A percentile compares a stretch with the other conserved stretches of the same genome.
Conservation (phyloP, 352 stramenopile species). For the Halophytophthora batemanensis region DNA sequence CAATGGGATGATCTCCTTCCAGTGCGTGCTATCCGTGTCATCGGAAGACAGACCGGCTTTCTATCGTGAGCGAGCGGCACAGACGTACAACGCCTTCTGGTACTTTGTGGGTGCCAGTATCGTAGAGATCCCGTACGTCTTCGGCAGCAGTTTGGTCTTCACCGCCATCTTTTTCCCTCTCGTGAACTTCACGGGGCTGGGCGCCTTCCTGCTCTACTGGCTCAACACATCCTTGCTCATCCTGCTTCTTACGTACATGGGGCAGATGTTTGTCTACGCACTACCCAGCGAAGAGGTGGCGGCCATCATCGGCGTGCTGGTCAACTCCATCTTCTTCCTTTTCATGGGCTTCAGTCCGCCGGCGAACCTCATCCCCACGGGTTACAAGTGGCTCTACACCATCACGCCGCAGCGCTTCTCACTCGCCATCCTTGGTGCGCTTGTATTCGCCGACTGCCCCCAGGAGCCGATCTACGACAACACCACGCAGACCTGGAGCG, state of each 20-base stretch:
- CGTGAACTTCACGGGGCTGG: slow-evolving; percentile 34
- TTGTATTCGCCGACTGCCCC: slow-evolving; percentile 32
- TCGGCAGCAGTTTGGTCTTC: slow-evolving; percentile 36
- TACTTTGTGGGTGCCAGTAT: slow-evolving; percentile 67
- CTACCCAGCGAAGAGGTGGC: slow-evolving; percentile 27
- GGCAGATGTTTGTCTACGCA: slow-evolving; percentile 27
- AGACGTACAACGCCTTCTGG: slow-evolving; percentile 77
- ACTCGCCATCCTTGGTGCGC: slow-evolving; percentile 23
- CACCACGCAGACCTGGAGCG: slow-evolving; percentile 13
- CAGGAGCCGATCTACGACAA: slow-evolving; percentile 23
- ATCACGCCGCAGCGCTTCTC: slow-evolving; percentile 32
- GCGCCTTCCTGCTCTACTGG: slow-evolving; percentile 29
- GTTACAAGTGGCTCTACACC: slow-evolving; percentile 36
- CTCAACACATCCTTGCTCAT: slow-evolving; percentile 26
- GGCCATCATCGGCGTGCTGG: slow-evolving; percentile 21
- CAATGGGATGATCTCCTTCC: slow-evolving; percentile 75
- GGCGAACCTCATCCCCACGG: slow-evolving; percentile 25
- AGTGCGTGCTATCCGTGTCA: slow-evolving; percentile 69
- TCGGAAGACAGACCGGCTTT: slow-evolving; percentile 80
- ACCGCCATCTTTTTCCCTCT: slow-evolving; percentile 37
- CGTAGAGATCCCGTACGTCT: slow-evolving; percentile 59
- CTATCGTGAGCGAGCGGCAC: slow-evolving; percentile 73
- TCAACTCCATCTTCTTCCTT: slow-evolving; percentile 33
- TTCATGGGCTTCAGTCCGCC: slow-evolving; percentile 36
- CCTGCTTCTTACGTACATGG: slow-evolving; percentile 32